Evolutionary conservation across 768 basidiomycete species (phyloP).

Genomic region (Chlorophyllum brunneum): DNA sequence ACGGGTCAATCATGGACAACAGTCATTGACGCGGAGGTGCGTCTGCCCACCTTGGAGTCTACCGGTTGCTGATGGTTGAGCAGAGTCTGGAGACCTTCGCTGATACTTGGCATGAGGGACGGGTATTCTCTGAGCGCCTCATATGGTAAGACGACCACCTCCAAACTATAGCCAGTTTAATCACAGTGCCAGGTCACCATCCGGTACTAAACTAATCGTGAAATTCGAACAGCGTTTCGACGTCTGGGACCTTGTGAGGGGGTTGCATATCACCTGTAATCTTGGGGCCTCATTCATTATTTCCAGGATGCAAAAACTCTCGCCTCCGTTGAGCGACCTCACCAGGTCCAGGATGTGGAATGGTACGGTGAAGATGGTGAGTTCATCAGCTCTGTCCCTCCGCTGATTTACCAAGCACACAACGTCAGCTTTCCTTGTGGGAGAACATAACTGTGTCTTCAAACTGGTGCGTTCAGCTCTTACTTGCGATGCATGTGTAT

Average conservation of each 20-base stretch:
- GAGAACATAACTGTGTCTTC: constrained; percentile 4
- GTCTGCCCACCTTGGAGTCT: not conserved
- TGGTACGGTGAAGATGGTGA: constrained; percentile 5
- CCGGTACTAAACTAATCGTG: constrained; percentile 2
- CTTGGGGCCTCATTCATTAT: not conserved
- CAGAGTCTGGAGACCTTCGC: not conserved
- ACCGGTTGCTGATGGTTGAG: not conserved
- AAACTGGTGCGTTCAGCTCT: not conserved
- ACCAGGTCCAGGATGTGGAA: not conserved
- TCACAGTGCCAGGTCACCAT: not conserved
- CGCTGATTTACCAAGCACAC: not conserved
- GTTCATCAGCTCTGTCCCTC: not conserved
- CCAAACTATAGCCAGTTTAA: no score
- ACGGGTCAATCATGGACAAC: not conserved
- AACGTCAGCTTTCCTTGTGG: constrained; percentile 2
- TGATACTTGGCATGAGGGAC: not conserved
- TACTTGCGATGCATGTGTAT: not conserved
- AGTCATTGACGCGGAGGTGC: not conserved
- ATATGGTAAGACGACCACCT: not conserved
- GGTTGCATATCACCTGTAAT: no score
- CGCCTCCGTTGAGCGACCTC: not conserved
- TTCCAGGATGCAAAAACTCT: not conserved
- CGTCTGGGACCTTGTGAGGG: constrained; percentile 10
- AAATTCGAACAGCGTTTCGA: constrained; percentile 11
- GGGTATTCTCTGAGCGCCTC: not conserved